A percentile compares a stretch with the other conserved stretches of the same genome.
phyloP scores from a whole-genome alignment of 176 grass and related monocot genomes.

The Microstegium vimineum region DNA sequence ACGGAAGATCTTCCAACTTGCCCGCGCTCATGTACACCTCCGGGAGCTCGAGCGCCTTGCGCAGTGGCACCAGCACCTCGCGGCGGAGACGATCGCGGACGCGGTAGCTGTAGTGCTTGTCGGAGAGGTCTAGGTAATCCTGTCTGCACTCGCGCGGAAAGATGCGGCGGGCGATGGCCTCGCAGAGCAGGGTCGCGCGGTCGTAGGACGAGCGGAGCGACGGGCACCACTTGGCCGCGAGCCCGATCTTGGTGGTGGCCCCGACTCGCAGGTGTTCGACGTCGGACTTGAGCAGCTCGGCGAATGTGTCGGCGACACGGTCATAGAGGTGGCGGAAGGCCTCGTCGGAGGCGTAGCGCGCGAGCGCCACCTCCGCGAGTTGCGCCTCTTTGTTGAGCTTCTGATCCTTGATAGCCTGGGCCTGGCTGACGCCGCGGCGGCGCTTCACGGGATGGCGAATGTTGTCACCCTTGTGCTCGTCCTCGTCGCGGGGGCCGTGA shows the following conservation, averaged over 20 bases:
- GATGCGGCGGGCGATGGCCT: constrained; percentile 51
- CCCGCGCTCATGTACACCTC: constrained; percentile 62
- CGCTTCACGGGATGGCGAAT: background rate
- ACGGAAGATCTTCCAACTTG: background rate
- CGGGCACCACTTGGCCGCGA: constrained; percentile 74
- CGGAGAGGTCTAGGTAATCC: constrained; percentile 27
- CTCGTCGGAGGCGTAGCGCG: background rate
- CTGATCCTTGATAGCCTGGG: background rate
- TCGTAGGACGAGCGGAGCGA: constrained; percentile 48
- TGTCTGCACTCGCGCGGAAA: constrained; percentile 36
- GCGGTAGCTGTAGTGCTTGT: constrained; percentile 53
- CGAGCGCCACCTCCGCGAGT: background rate
- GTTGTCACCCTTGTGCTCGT: background rate
- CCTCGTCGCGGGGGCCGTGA: background rate
- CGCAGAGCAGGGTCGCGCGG: constrained; percentile 50
- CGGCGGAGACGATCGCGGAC: constrained; percentile 33
- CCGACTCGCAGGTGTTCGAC: background rate
- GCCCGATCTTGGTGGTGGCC: constrained; percentile 22
- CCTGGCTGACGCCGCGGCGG: background rate
- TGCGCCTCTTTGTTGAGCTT: constrained; percentile 10
- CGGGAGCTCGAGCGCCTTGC: constrained; percentile 50
- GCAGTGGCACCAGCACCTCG: constrained; percentile 37
- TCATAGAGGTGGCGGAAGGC: constrained; percentile 1
- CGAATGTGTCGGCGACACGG: background rate
- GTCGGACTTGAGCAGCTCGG: background rate